A percentile compares a stretch with the other conserved stretches of the same genome.
Conservation (phyloP, 495 filamentous ascomycete species). For the Ramalina peruviana region DNA sequence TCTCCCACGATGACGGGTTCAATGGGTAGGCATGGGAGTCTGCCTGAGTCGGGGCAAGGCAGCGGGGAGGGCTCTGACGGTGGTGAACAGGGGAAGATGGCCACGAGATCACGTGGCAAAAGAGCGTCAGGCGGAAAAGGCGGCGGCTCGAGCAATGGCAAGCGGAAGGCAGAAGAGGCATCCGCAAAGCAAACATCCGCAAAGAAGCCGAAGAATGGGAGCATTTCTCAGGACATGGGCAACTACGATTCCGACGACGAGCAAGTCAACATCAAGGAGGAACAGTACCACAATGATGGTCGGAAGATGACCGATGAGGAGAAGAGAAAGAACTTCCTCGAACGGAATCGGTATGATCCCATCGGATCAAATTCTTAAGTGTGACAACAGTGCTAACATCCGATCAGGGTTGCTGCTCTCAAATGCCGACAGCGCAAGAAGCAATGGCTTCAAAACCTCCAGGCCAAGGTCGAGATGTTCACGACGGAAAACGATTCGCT, state of each 20-base stretch:
- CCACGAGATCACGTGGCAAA: slow-evolving; percentile 56
- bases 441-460: slow-evolving; percentile 93
- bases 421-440: slow-evolving; percentile 98
- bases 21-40: slow-evolving; percentile 22
- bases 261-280: slow-evolving; percentile 40
- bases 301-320: slow-evolving; percentile 99
- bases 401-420: slow-evolving; percentile 74
- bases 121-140: slow-evolving; percentile 39
- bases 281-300: slow-evolving; percentile 23
- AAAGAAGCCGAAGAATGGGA: slow-evolving; percentile 57
- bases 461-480: slow-evolving; percentile 87
- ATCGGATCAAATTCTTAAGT: not conserved
- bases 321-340: slow-evolving; percentile 95
- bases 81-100: slow-evolving; percentile 47
- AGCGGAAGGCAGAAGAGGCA: slow-evolving; percentile 71
- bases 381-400: not conserved
- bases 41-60: slow-evolving; percentile 44
- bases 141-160: slow-evolving; percentile 35
- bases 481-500: slow-evolving; percentile 82
- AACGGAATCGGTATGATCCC: slow-evolving; percentile 67
- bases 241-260: slow-evolving; percentile 41
- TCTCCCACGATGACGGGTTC: slow-evolving; percentile 25
- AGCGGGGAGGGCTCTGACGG: slow-evolving; percentile 58
- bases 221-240: slow-evolving; percentile 35
- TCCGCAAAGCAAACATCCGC: slow-evolving; percentile 45